Conservation (phyloP, 331 rosid genomes). For the Malus hybrid region DNA sequence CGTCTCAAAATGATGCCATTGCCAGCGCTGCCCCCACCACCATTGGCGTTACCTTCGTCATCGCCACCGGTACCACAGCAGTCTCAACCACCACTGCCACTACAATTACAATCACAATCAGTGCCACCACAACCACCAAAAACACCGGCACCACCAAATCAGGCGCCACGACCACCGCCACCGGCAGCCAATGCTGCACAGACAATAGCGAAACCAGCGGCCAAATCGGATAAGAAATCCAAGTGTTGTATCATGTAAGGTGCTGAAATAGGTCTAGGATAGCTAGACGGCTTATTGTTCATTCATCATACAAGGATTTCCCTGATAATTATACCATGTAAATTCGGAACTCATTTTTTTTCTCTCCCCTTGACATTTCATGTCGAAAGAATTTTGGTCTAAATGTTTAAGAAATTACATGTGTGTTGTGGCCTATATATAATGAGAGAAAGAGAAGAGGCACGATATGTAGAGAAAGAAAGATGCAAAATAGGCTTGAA, state of each 20-base stretch:
- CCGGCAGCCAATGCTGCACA: background rate
- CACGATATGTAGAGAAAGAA: too few species aligned
- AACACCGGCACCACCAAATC: background rate
- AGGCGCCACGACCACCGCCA: background rate
- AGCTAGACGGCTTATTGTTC: background rate
- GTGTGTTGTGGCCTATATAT: background rate
- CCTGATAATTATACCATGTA: background rate
- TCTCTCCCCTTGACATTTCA: too few species aligned
- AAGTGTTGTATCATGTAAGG: background rate
- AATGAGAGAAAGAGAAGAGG: too few species aligned
- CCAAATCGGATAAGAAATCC: background rate
- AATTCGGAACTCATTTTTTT: background rate
- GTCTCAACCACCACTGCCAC: background rate
- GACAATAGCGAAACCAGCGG: too few species aligned
- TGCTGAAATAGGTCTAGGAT: background rate
- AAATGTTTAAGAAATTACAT: background rate
- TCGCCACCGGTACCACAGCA: background rate
- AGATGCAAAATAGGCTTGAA: too few species aligned
- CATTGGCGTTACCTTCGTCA: background rate
- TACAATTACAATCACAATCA: background rate
- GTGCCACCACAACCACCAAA: background rate
- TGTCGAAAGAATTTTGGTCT: background rate
- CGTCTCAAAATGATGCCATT: background rate
- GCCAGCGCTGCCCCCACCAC: background rate
- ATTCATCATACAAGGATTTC: background rate